Evolutionary conservation across 1,284 basidiomycete genomes (phyloP).

Genomic region (Malassezia caprae): DNA sequence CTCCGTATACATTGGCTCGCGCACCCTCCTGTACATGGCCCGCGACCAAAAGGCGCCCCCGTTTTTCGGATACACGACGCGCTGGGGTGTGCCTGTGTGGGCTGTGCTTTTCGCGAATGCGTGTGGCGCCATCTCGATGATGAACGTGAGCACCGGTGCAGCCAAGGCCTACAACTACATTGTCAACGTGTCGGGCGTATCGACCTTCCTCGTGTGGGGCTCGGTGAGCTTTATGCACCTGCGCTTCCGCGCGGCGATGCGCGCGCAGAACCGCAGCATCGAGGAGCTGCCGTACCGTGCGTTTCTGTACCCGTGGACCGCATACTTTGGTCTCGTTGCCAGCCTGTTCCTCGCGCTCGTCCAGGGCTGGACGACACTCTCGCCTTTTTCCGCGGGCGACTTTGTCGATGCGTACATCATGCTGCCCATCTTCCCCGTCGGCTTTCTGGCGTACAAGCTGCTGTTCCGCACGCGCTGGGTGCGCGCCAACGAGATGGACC

Average conservation of each 20-base stretch:
- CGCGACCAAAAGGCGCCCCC: slow-evolving; percentile 24
- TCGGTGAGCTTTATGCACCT: slow-evolving; percentile 26
- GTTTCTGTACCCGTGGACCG: slow-evolving; percentile 22
- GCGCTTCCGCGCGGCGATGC: slow-evolving; percentile 28
- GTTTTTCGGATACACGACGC: slow-evolving; percentile 21
- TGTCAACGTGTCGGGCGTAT: slow-evolving; percentile 24
- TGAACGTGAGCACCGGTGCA: slow-evolving; percentile 22
- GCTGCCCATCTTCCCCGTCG: slow-evolving; percentile 19
- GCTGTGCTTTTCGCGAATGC: slow-evolving; percentile 23
- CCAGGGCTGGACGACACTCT: slow-evolving; percentile 39
- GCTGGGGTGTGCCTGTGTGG: slow-evolving; percentile 23
- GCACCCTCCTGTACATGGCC: slow-evolving; percentile 26
- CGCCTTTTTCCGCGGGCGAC: slow-evolving; percentile 22
- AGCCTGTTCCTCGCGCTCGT: slow-evolving; percentile 36
- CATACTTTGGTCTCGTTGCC: slow-evolving; percentile 30
- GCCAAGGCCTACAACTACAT: slow-evolving; percentile 25
- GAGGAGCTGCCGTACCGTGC: slow-evolving; percentile 24
- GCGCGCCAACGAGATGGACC: slow-evolving; percentile 18
- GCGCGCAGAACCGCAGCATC: slow-evolving; percentile 19
- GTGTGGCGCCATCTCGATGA: slow-evolving; percentile 23
- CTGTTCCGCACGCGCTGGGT: slow-evolving; percentile 11
- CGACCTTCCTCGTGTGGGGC: slow-evolving; percentile 26
- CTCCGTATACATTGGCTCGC: slow-evolving; percentile 30
- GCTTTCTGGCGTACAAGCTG: slow-evolving; percentile 19
- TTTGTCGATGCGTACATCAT: slow-evolving; percentile 29